Conservation (phyloP, 768 basidiomycete genomes). For the Trametes coccinea region DNA sequence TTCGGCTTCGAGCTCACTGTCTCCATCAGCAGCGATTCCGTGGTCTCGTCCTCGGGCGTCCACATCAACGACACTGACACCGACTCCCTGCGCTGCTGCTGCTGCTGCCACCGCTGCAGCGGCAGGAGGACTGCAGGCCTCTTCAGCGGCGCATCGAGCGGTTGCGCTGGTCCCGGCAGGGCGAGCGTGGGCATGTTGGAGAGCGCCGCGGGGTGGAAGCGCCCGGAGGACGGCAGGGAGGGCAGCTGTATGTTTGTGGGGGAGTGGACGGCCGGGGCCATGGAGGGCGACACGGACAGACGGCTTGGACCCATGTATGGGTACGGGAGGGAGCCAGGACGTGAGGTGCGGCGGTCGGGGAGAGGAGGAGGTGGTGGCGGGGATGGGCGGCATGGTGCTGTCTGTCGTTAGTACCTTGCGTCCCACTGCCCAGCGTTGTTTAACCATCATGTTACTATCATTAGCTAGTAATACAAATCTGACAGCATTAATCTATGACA, state of each 20-base stretch:
- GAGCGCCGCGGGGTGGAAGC: constrained; percentile 28
- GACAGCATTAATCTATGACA: no score
- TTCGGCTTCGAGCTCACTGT: constrained; percentile 53
- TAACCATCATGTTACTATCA: no score
- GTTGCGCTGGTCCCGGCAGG: constrained; percentile 52
- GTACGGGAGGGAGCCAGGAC: constrained; percentile 60
- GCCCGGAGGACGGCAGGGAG: constrained; percentile 38
- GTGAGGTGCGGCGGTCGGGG: constrained; percentile 66
- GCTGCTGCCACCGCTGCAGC: no score
- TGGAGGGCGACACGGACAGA: constrained; percentile 13
- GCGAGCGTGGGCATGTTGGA: constrained; percentile 49
- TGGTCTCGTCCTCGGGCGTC: constrained; percentile 69
- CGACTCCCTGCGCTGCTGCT: constrained; percentile 24
- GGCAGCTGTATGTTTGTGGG: constrained; percentile 33
- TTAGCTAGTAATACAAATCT: no score
- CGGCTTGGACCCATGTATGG: constrained; percentile 33
- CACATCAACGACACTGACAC: constrained; percentile 31
- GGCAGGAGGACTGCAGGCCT: no score
- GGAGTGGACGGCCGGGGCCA: constrained; percentile 10
- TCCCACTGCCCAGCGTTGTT: no score
- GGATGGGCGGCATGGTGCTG: no score
- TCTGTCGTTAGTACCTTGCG: no score
- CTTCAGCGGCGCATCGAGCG: no score
- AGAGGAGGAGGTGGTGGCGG: constrained; percentile 16
- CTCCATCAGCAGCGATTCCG: constrained; percentile 65